phyloP scores from a whole-genome alignment of 2,329 filamentous ascomycete species.

The Trichoderma gracile region DNA sequence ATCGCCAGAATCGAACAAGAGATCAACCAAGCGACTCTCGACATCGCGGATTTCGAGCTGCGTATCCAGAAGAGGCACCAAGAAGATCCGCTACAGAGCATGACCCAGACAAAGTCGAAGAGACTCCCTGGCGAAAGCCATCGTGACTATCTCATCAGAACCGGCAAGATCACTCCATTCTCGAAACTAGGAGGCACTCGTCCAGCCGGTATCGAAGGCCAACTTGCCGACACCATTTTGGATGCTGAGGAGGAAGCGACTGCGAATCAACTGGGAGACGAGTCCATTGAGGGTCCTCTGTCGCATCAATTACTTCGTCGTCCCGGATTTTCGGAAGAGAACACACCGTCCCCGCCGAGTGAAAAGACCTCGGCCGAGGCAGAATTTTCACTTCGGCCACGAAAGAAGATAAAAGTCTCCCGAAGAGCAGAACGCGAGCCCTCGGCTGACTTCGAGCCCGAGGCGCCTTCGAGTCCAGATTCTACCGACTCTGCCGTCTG shows the following conservation, averaged over 20 bases:
- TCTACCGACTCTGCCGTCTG: conserved; percentile 39
- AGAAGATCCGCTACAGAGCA: conserved; percentile 48
- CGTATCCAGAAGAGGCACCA: conserved; percentile 76
- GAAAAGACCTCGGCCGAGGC: conserved; percentile 41
- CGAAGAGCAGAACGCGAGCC: conserved; percentile 41
- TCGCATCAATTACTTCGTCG: conserved; percentile 74
- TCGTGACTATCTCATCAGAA: conserved; percentile 88
- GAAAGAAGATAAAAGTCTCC: conserved; percentile 55
- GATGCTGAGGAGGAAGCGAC: conserved; percentile 76
- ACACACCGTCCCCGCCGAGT: conserved; percentile 2
- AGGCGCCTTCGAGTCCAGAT: conserved; percentile 37
- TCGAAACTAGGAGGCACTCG: conserved; percentile 71
- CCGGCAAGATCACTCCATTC: conserved; percentile 96
- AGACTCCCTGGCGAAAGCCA: conserved; percentile 77
- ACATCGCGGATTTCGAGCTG: conserved; percentile 76
- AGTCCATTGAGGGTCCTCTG: conserved; percentile 49
- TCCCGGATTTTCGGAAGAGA: conserved; percentile 64
- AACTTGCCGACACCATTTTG: conserved; percentile 73
- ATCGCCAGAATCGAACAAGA: conserved; percentile 66
- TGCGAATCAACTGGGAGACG: conserved; percentile 43
- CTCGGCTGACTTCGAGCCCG: conserved; percentile 50
- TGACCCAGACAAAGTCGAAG: conserved; percentile 51
- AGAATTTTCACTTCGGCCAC: conserved; percentile 60
- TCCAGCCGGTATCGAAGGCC: conserved; percentile 62
- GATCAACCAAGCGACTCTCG: conserved; percentile 64